phyloP scores from a whole-genome alignment of 805 yeast genomes.

The Candida sanyiensis region DNA sequence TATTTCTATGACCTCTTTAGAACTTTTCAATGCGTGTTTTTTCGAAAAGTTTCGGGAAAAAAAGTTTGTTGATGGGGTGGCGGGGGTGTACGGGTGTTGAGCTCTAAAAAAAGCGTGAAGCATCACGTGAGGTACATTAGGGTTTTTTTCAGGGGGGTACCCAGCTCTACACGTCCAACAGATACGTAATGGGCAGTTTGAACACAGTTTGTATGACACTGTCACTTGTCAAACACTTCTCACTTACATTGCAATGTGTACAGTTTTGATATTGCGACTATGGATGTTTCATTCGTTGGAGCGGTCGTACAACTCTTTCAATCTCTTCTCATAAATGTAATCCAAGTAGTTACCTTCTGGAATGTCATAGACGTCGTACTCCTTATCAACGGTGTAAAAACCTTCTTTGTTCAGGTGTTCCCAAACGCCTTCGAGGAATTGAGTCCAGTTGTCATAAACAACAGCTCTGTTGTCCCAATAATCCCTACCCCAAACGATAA shows the following conservation, averaged over 20 bases:
- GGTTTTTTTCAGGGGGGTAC: no score
- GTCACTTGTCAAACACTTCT: no score
- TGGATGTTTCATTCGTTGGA: no score
- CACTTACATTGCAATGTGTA: no score
- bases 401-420: constrained; percentile 5
- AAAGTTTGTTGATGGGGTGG: background rate
- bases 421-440: constrained; percentile 2
- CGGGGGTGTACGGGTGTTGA: constrained; percentile 1
- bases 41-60: constrained; percentile 4
- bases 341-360: constrained; percentile 10
- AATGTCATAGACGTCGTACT: constrained; percentile 10
- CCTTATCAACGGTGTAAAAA: constrained; percentile 9
- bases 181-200: no score
- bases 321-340: constrained; percentile 4
- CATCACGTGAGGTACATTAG: constrained; percentile 1
- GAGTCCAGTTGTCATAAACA: constrained; percentile 9
- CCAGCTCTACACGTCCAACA: no score
- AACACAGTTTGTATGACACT: no score
- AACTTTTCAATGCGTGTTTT: background rate
- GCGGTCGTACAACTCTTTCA: no score
- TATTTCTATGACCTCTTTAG: constrained; percentile 22
- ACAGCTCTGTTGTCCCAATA: constrained; percentile 11
- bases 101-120: background rate
- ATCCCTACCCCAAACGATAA: constrained; percentile 15
- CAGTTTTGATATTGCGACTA: background rate